Conservation (phyloP, 345 rosid genomes). For the Cardiospermum halicacabum region DNA sequence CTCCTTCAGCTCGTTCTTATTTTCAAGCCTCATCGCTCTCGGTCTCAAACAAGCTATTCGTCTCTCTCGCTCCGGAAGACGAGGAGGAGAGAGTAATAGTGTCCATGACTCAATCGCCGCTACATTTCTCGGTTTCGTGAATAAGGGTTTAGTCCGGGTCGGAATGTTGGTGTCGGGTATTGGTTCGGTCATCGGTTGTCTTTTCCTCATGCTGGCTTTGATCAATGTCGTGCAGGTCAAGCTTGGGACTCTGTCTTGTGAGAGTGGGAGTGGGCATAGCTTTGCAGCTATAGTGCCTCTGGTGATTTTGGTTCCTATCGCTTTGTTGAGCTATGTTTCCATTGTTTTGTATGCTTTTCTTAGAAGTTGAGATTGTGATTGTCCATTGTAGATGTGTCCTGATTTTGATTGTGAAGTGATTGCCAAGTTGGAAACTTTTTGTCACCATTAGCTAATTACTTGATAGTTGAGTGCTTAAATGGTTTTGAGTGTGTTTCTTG, state of each 20-base stretch:
- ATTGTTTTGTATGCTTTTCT: constrained; percentile 64
- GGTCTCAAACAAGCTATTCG: constrained; percentile 82
- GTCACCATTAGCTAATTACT: no score
- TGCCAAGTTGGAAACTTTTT: no score
- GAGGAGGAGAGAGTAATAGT: background rate
- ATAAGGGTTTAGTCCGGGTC: constrained; percentile 50
- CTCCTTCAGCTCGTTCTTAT: constrained; percentile 76
- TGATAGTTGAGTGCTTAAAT: no score
- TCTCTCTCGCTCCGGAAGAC: constrained; percentile 27
- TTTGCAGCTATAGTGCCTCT: constrained; percentile 73
- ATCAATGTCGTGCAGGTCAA: constrained; percentile 74
- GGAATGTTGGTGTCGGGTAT: constrained; percentile 73
- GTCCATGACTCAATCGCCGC: background rate
- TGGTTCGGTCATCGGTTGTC: constrained; percentile 71
- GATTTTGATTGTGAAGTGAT: no score
- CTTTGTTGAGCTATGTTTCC: constrained; percentile 47
- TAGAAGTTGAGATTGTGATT: constrained; percentile 19
- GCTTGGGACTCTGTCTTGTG: constrained; percentile 68
- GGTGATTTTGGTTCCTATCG: constrained; percentile 58
- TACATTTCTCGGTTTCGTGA: constrained; percentile 32
- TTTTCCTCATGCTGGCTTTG: constrained; percentile 70
- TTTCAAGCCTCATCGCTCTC: constrained; percentile 76
- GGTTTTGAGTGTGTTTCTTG: no score
- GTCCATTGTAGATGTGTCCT: no score
- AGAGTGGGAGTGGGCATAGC: constrained; percentile 55